Evolutionary conservation across 2,329 filamentous ascomycete genomes (phyloP).

Genomic region (Dryadomyces sulphureus): DNA sequence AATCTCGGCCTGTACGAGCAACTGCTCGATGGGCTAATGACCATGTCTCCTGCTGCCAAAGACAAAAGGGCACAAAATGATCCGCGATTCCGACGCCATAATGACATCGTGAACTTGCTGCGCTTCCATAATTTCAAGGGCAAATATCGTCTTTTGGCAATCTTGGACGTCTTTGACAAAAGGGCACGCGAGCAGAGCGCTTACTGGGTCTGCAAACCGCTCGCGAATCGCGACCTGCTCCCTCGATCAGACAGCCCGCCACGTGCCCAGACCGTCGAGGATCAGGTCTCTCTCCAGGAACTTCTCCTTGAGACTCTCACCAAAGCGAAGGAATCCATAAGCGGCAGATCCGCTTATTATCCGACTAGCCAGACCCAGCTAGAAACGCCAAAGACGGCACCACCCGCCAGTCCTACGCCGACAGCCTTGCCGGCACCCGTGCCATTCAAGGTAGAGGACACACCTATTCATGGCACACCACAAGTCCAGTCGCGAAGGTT

Average conservation of each 20-base stretch:
- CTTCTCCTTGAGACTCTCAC: constrained; percentile 13
- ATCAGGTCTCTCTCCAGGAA: constrained; percentile 14
- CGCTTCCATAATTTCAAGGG: constrained; percentile 12
- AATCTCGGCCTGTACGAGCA: constrained; percentile 15
- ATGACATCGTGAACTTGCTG: constrained; percentile 13
- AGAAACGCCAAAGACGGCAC: too few species aligned
- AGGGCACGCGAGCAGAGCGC: constrained; percentile 11
- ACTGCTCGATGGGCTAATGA: constrained; percentile 9
- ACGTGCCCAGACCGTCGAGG: constrained; percentile 5
- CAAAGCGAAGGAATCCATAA: not conserved
- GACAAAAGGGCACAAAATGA: constrained; percentile 8
- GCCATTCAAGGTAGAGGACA: too few species aligned
- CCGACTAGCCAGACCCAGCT: too few species aligned
- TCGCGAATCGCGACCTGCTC: constrained; percentile 9
- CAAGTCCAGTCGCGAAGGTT: not conserved
- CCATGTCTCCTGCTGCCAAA: constrained; percentile 11
- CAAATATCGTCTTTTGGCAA: constrained; percentile 7
- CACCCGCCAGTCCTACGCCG: too few species aligned
- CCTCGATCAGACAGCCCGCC: constrained; percentile 7
- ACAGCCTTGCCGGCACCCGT: too few species aligned
- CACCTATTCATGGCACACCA: too few species aligned
- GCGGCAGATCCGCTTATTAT: not conserved
- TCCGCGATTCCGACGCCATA: constrained; percentile 8
- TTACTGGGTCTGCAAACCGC: constrained; percentile 13
- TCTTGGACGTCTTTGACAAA: constrained; percentile 11